Percentiles rank a stretch among this genome's conserved stretches.
Evolutionary conservation across 1,284 basidiomycete genomes (phyloP).

Genomic region (Kalmanozyma brasiliensis): DNA sequence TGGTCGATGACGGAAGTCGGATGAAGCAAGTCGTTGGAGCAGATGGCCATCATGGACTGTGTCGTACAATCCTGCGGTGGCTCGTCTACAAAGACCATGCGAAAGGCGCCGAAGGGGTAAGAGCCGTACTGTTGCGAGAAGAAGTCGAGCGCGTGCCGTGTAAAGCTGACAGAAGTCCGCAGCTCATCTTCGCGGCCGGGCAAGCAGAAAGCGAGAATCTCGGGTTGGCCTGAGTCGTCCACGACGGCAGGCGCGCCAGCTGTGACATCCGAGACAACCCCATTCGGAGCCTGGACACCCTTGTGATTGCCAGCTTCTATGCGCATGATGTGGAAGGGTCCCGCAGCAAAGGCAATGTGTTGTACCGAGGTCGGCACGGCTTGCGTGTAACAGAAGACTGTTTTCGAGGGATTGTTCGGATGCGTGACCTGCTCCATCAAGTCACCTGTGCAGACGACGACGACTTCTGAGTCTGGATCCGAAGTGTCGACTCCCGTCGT

Average conservation of each 20-base stretch:
- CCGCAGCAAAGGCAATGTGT: conserved; percentile 94
- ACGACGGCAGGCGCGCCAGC: conserved; percentile 17
- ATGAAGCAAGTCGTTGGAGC: conserved; percentile 85
- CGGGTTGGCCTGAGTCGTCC: conserved; percentile 73
- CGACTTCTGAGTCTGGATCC: conserved; percentile 69
- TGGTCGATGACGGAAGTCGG: conserved; percentile 92
- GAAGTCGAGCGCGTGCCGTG: conserved; percentile 90
- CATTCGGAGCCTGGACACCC: conserved; percentile 74
- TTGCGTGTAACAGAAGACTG: conserved; percentile 93
- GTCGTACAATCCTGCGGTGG: conserved; percentile 76
- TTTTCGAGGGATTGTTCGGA: conserved; percentile 91
- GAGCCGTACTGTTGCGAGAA: conserved; percentile 92
- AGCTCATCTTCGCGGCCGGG: conserved; percentile 81
- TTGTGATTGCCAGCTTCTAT: conserved; percentile 36
- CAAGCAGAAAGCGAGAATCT: conserved; percentile 90
- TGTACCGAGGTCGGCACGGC: conserved; percentile 89
- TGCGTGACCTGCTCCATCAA: conserved; percentile 75
- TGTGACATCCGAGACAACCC: conserved; percentile 68
- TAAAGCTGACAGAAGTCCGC: conserved; percentile 77
- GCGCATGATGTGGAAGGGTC: conserved; percentile 76
- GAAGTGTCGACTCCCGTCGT: conserved; percentile 6
- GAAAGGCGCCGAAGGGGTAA: conserved; percentile 92
- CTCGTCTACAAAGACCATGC: conserved; percentile 94
- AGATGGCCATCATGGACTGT: conserved; percentile 83
- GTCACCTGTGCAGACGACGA: conserved; percentile 93